phyloP scores from a whole-genome alignment of 768 basidiomycete species.

The Lyophyllum shimeji region DNA sequence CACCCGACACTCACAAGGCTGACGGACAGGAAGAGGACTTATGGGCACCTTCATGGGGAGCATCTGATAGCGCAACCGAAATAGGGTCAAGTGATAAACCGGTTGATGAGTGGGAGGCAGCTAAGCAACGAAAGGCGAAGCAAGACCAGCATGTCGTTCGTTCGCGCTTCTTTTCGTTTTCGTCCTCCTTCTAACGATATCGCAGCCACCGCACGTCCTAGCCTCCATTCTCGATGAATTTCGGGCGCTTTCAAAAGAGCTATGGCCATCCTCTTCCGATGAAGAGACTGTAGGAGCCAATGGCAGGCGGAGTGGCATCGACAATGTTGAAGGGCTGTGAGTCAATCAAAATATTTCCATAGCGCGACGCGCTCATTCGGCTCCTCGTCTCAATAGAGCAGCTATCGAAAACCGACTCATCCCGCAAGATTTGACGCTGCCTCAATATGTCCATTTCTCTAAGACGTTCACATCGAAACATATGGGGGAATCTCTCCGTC shows the following conservation, averaged over 20 bases:
- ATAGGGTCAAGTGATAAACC: slow-evolving; percentile 4
- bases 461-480: slow-evolving; percentile 59
- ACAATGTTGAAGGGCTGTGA: slow-evolving; percentile 61
- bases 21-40: slow-evolving; percentile 24
- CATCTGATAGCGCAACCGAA: slow-evolving; percentile 20
- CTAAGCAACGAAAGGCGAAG: slow-evolving; percentile 55
- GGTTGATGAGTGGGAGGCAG: slow-evolving; percentile 69
- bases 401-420: slow-evolving; percentile 41
- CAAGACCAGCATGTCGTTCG: slow-evolving; percentile 68
- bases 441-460: slow-evolving; percentile 47
- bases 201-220: slow-evolving; percentile 69
- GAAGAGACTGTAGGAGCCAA: slow-evolving; percentile 18
- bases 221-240: slow-evolving; percentile 55
- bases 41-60: slow-evolving; percentile 46
- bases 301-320: slow-evolving; percentile 41
- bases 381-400: slow-evolving; percentile 30
- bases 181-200: slow-evolving; percentile 17
- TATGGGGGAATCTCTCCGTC: slow-evolving; percentile 57
- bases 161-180: slow-evolving; percentile 15
- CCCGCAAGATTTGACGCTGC: slow-evolving; percentile 51
- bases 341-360: slow-evolving; percentile 26
- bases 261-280: slow-evolving; percentile 42
- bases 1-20: slow-evolving; percentile 4
- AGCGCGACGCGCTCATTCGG: background rate
- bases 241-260: slow-evolving; percentile 46